A percentile compares a stretch with the other conserved stretches of the same genome.
These are phyloP conservation scores for Corylus heterophylla DNA, from an alignment of 306 rosid genomes.

Conservation along the genomic window DNA sequence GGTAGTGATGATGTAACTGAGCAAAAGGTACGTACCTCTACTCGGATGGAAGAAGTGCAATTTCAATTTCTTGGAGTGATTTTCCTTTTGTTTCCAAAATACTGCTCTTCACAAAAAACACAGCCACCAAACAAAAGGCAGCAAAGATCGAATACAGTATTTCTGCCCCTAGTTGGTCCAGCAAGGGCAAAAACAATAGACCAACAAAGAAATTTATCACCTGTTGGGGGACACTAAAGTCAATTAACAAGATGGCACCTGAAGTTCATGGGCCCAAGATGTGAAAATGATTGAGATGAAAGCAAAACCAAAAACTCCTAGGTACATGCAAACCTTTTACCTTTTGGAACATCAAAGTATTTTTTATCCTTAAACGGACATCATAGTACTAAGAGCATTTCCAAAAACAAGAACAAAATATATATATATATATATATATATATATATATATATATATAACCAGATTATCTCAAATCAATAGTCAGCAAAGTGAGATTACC, in stretches of 20 bases:
- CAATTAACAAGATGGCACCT: constrained; percentile 7
- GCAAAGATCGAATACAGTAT: constrained; percentile 58
- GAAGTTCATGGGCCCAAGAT: constrained; percentile 10
- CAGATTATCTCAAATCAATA: no score
- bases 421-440: no score
- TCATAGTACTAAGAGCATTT: not conserved
- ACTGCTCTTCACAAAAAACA: constrained; percentile 67
- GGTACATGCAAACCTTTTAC: not conserved
- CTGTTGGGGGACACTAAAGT: constrained; percentile 38
- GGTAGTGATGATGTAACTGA: not conserved
- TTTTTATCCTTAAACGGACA: not conserved
- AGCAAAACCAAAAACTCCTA: not conserved
- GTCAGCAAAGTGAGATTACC: not conserved
- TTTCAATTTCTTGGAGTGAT: constrained; percentile 90
- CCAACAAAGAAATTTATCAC: constrained; percentile 84
- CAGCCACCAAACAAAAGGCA: constrained; percentile 56
- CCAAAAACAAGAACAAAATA: not conserved
- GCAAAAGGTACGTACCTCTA: constrained; percentile 26
- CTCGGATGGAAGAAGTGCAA: constrained; percentile 58
- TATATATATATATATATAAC: no score
- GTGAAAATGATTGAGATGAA: not conserved
- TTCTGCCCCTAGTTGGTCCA: constrained; percentile 70
- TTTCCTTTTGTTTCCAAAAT: constrained; percentile 86
- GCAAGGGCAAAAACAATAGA: constrained; percentile 63
- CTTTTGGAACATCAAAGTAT: not conserved